Evolutionary conservation across 148 eudicot species (phyloP).

Genomic region (Vaccinium vitisidaea): DNA sequence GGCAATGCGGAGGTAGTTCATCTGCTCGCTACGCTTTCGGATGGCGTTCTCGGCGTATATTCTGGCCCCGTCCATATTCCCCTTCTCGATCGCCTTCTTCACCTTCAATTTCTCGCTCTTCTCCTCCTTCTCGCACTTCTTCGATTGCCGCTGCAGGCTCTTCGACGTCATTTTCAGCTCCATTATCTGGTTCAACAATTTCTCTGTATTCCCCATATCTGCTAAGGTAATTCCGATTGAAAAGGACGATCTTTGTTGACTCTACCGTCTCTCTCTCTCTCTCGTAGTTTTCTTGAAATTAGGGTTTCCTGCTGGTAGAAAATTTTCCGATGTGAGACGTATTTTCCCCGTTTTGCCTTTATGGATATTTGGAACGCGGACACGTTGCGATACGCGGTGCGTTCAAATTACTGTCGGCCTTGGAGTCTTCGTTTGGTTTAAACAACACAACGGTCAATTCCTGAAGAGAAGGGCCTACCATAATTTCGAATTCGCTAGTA

Average conservation of each 20-base stretch:
- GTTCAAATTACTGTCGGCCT: too few species aligned
- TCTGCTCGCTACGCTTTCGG: constrained; percentile 59
- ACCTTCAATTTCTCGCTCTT: constrained; percentile 46
- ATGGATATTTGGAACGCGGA: background rate
- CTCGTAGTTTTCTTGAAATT: background rate
- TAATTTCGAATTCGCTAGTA: too few species aligned
- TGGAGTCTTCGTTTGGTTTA: too few species aligned
- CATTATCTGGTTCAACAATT: constrained; percentile 66
- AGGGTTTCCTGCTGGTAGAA: background rate
- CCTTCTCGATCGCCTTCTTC: constrained; percentile 53
- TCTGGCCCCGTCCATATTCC: constrained; percentile 47
- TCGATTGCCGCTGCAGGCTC: constrained; percentile 44
- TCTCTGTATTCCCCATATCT: constrained; percentile 60
- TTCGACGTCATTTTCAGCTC: constrained; percentile 66
- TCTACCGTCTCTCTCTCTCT: background rate
- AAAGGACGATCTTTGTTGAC: background rate
- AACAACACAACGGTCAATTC: too few species aligned
- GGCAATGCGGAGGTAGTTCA: constrained; percentile 57
- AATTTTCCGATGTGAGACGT: background rate
- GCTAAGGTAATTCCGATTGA: background rate
- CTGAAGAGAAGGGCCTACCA: too few species aligned
- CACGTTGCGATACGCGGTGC: background rate
- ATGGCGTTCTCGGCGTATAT: constrained; percentile 60
- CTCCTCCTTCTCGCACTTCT: constrained; percentile 54
- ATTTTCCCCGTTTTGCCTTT: background rate